Conservation (phyloP, 108 stramenopile species). For the Chaetoceros muelleri region DNA sequence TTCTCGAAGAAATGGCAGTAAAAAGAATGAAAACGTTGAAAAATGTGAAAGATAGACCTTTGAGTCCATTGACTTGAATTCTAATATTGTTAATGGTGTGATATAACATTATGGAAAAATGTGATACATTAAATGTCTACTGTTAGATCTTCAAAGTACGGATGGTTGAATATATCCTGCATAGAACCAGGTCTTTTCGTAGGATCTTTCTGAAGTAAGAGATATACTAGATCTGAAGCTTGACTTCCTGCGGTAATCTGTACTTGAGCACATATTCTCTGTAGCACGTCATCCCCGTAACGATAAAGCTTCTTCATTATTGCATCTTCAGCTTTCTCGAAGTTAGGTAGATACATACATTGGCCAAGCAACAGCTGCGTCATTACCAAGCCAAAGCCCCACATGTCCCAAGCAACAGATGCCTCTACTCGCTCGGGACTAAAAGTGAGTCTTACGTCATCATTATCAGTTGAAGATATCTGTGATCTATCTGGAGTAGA, state of each 20-base stretch:
- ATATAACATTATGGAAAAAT: too few species aligned
- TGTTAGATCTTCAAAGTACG: neutral
- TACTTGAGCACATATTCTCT: neutral
- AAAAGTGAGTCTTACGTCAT: neutral
- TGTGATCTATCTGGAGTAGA: too few species aligned
- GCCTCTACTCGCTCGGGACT: neutral
- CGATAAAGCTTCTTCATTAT: neutral
- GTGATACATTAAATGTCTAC: too few species aligned
- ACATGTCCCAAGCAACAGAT: neutral
- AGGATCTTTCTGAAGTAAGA: neutral
- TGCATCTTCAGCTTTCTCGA: neutral
- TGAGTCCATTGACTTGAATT: too few species aligned
- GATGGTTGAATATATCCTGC: neutral
- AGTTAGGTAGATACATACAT: neutral
- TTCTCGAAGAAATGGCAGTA: too few species aligned
- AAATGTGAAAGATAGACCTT: too few species aligned
- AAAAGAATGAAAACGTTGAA: too few species aligned
- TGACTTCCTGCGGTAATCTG: neutral
- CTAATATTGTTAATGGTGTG: too few species aligned
- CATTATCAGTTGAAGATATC: too few species aligned
- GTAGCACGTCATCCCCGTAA: neutral
- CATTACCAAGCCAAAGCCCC: neutral
- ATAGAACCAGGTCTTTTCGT: neutral
- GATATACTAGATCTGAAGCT: neutral
- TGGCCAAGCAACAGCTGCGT: neutral